Conservation (phyloP, 1,284 basidiomycete species). For the Cystobasidium sp. region DNA sequence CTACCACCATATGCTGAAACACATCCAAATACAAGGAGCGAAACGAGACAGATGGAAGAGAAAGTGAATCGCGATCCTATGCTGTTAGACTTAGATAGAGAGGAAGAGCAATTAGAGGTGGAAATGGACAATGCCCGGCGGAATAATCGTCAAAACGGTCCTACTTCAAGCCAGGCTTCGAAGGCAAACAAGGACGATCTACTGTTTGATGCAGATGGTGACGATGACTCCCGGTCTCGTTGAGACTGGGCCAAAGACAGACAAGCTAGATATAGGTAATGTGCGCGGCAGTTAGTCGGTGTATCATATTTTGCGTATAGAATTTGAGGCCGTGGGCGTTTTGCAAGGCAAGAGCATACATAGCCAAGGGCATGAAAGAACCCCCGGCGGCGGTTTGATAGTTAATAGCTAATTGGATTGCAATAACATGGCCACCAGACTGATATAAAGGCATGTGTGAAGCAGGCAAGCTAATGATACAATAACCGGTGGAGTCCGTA, state of each 20-base stretch:
- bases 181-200: constrained; percentile 1
- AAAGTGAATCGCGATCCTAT: constrained; percentile 35
- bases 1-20: constrained; percentile 30
- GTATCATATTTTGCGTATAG: background rate
- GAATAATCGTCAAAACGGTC: background rate
- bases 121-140: constrained; percentile 15
- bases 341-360: too few relatives aligned
- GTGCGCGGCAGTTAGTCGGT: background rate
- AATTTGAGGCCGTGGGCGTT: background rate
- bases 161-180: background rate
- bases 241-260: background rate
- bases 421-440: too few relatives aligned
- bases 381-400: too few relatives aligned
- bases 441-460: too few relatives aligned
- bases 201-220: constrained; percentile 12
- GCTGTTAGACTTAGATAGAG: constrained; percentile 34
- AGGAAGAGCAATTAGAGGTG: constrained; percentile 25
- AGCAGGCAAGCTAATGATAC: too few relatives aligned
- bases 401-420: too few relatives aligned
- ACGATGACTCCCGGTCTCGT: background rate
- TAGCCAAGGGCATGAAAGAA: too few relatives aligned
- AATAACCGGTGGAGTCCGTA: too few relatives aligned
- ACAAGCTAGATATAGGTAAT: background rate
- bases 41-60: constrained; percentile 22
- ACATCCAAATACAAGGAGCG: constrained; percentile 11